Percentiles rank a stretch among this genome's conserved stretches.
Evolutionary conservation across 306 rosid species (phyloP).

Genomic region (Vachellia collinsii): DNA sequence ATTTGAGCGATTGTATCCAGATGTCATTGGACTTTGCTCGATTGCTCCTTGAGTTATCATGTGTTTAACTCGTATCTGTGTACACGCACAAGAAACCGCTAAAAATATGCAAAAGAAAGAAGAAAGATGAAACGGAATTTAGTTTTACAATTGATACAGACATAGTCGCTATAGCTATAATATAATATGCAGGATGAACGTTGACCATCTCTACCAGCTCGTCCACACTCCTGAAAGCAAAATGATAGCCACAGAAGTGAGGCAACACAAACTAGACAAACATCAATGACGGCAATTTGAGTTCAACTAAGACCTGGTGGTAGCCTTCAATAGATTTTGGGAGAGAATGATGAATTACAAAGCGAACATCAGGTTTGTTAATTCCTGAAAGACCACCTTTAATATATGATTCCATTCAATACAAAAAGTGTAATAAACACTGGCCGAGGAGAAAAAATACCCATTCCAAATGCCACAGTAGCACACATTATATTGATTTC

Average conservation of each 20-base stretch:
- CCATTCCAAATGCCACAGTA: conserved; percentile 99
- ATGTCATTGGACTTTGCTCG: conserved; percentile 67
- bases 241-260: conserved; percentile 26
- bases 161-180: conserved; percentile 92
- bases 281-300: conserved; percentile 7
- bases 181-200: conserved; percentile 86
- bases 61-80: conserved; percentile 87
- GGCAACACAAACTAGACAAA: conserved; percentile 28
- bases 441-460: conserved; percentile 54
- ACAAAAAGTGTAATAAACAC: conserved; percentile 38
- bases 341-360: conserved; percentile 95
- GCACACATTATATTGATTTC: conserved; percentile 94
- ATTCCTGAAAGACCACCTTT: conserved; percentile 71
- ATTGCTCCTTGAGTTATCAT: conserved; percentile 81
- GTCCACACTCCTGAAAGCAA: conserved; percentile 89
- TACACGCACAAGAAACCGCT: conserved; percentile 29
- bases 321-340: conserved; percentile 98
- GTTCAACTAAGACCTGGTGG: conserved; percentile 72
- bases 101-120: conserved; percentile 28
- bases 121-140: neutral
- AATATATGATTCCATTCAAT: conserved; percentile 36
- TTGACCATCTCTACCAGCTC: conserved; percentile 99
- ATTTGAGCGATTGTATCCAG: conserved; percentile 67
- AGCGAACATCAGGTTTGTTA: conserved; percentile 98
- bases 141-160: conserved; percentile 47